Conservation (phyloP, 176 grass and related monocot genomes). For the Phoenix dactylifera region DNA sequence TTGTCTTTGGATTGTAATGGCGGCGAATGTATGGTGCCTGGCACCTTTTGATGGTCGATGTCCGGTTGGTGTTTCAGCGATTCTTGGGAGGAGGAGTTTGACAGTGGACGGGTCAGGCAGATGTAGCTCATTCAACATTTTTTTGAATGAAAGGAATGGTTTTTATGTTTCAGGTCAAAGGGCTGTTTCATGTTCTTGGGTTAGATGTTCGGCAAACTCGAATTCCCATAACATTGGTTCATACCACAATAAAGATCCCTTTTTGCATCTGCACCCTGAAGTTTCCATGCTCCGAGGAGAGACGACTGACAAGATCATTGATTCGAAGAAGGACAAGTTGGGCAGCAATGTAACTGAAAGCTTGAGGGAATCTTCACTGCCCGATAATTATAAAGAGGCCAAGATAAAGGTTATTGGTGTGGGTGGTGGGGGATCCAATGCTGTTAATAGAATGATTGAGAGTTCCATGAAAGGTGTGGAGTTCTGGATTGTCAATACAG, state of each 20-base stretch:
- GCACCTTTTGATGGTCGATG: conserved; percentile 2
- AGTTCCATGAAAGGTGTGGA: conserved; percentile 20
- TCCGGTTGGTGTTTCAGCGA: neutral
- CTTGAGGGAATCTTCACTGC: neutral
- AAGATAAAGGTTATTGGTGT: conserved; percentile 19
- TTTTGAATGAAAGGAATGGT: neutral
- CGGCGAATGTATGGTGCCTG: neutral
- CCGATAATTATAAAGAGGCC: neutral
- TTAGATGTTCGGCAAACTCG: conserved; percentile 6
- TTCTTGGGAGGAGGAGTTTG: neutral
- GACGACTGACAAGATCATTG: neutral
- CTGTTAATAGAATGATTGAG: conserved; percentile 19
- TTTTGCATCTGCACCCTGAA: conserved; percentile 9
- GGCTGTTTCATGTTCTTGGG: neutral
- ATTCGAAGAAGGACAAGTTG: conserved; percentile 1
- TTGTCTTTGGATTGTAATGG: neutral
- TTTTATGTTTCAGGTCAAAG: neutral
- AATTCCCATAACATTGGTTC: conserved; percentile 1
- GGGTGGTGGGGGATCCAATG: conserved; percentile 16
- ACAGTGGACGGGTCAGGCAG: neutral
- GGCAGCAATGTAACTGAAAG: neutral
- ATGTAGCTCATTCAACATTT: neutral
- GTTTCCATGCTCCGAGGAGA: conserved; percentile 15
- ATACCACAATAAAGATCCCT: conserved; percentile 8
- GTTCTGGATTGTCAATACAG: conserved; percentile 18